phyloP scores from a whole-genome alignment of 2,329 filamentous ascomycete species.

The Apiospora kogelbergensis region DNA sequence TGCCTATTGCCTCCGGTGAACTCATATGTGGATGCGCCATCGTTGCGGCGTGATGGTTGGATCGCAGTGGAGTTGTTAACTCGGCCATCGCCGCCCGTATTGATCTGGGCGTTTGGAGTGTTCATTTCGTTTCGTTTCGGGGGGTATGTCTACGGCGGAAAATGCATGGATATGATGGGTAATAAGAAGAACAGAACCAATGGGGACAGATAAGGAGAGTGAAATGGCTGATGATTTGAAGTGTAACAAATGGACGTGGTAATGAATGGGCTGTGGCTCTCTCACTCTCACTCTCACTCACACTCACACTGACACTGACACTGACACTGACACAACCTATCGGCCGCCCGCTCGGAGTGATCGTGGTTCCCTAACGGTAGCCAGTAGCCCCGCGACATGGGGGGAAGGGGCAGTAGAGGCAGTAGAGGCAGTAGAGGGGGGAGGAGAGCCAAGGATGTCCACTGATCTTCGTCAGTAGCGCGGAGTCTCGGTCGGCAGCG shows the following conservation, averaged over 20 bases:
- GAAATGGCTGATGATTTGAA: neutral
- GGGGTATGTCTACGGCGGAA: slow-evolving; percentile 6
- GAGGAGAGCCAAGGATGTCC: neutral
- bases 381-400: neutral
- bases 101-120: slow-evolving; percentile 23
- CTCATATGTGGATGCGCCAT: slow-evolving; percentile 24
- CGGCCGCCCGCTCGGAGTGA: neutral
- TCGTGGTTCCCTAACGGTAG: neutral
- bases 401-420: neutral
- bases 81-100: slow-evolving; percentile 17
- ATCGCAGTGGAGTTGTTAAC: slow-evolving; percentile 18
- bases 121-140: slow-evolving; percentile 19
- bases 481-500: neutral
- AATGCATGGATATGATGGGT: neutral
- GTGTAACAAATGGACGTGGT: neutral
- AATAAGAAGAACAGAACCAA: neutral
- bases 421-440: no score
- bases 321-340: neutral
- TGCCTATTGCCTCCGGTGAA: slow-evolving; percentile 14
- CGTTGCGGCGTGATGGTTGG: slow-evolving; percentile 24
- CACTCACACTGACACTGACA: neutral
- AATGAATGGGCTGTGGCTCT: neutral
- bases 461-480: slow-evolving; percentile 6
- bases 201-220: neutral
- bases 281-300: neutral